phyloP scores from a whole-genome alignment of 192 early-diverging fungal genomes.

The Coemansia biformis region DNA sequence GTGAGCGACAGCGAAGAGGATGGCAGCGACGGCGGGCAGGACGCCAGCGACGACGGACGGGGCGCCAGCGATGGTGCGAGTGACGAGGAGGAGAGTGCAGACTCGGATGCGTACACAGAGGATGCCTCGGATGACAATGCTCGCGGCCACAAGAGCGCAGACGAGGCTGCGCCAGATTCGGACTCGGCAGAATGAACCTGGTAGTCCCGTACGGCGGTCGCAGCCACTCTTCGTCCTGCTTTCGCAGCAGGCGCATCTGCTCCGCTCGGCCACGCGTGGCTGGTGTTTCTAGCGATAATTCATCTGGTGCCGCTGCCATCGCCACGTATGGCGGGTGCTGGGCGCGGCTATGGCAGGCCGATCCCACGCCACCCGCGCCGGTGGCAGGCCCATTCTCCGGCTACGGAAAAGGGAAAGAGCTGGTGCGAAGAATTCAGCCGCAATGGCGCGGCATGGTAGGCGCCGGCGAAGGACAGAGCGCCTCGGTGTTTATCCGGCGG shows the following conservation, averaged over 20 bases:
- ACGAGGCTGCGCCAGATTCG: not conserved
- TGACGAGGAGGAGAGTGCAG: conserved; percentile 16
- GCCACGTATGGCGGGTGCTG: no score
- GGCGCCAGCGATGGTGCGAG: conserved; percentile 6
- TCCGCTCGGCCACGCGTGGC: no score
- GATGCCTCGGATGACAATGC: not conserved
- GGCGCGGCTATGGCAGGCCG: no score
- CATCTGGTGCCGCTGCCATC: no score
- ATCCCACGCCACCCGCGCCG: no score
- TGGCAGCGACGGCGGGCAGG: not conserved
- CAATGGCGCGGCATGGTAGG: not conserved
- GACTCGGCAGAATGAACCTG: not conserved
- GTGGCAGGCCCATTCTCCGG: no score
- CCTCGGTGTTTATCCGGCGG: no score
- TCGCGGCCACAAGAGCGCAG: not conserved
- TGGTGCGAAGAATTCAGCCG: not conserved
- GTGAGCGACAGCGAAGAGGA: conserved; percentile 31
- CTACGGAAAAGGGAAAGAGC: not conserved
- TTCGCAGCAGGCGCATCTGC: no score
- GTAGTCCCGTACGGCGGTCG: not conserved
- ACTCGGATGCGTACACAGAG: conserved; percentile 15
- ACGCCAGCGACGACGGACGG: conserved; percentile 8
- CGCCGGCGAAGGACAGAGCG: no score
- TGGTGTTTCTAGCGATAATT: no score
- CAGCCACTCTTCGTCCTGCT: not conserved